Evolutionary conservation across 2,329 filamentous ascomycete genomes (phyloP).

Genomic region (Ceratocystis cacaofunesta): DNA sequence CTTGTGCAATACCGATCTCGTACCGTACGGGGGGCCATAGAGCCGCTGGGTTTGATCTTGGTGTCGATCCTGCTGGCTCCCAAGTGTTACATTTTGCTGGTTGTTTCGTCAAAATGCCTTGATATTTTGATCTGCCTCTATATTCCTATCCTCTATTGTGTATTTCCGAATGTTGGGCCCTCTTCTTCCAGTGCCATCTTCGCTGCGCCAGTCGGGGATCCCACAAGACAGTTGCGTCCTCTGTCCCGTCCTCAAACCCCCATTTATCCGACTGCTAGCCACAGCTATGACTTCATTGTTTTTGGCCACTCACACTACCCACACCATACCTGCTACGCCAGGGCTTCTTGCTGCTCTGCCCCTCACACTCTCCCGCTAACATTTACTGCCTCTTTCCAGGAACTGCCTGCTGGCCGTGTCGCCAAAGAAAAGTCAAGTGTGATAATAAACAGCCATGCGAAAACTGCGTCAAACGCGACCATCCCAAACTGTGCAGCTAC

Average conservation of each 20-base stretch:
- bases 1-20: neutral
- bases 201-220: neutral
- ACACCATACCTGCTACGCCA: no score
- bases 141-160: neutral
- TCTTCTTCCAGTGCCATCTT: no score
- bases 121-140: neutral
- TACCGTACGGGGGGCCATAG: neutral
- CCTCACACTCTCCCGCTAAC: neutral
- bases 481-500: slow-evolving; percentile 50
- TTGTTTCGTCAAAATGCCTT: neutral
- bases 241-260: neutral
- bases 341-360: neutral
- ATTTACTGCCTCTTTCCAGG: slow-evolving; percentile 25
- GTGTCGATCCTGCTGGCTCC: neutral
- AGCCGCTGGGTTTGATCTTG: neutral
- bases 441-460: slow-evolving; percentile 55
- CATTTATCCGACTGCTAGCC: neutral
- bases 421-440: slow-evolving; percentile 54
- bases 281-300: slow-evolving; percentile 3
- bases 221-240: neutral
- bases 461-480: slow-evolving; percentile 52
- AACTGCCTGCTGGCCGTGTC: slow-evolving; percentile 52
- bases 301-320: neutral
- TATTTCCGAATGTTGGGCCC: neutral
- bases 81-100: neutral